These are phyloP conservation scores for Cyamopsis tetragonoloba DNA, from an alignment of 306 rosid genomes.

Conservation along the genomic window DNA sequence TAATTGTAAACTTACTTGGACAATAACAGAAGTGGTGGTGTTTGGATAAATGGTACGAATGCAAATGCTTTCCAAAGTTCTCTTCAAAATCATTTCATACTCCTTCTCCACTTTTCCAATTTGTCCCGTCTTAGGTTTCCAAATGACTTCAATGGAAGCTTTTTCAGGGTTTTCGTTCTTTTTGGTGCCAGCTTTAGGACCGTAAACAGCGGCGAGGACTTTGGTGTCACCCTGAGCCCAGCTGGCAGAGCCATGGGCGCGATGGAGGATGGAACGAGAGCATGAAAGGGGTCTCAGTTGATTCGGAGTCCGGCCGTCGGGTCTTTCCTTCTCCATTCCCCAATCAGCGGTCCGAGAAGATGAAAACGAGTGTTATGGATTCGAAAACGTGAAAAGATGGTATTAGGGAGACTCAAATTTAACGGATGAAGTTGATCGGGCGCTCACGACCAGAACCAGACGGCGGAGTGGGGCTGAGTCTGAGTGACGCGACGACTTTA, in stretches of 20 bases:
- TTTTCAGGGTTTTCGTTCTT: conserved; percentile 90
- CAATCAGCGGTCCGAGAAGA: too few relatives aligned
- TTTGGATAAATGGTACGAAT: conserved; percentile 68
- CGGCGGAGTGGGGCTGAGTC: too few relatives aligned
- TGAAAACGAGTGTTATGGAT: too few relatives aligned
- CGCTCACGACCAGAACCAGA: too few relatives aligned
- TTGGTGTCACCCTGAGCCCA: conserved; percentile 95
- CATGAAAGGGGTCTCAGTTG: conserved; percentile 80
- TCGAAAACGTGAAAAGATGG: too few relatives aligned
- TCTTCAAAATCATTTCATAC: conserved; percentile 83
- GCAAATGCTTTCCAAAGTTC: conserved; percentile 73
- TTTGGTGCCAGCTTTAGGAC: conserved; percentile 81
- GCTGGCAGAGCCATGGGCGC: conserved; percentile 90
- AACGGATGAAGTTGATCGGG: too few relatives aligned
- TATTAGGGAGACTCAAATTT: too few relatives aligned
- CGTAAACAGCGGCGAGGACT: conserved; percentile 81
- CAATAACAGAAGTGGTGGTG: conserved; percentile 65
- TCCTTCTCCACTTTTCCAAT: conserved; percentile 74
- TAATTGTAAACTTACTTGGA: conserved; percentile 68
- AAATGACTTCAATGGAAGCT: conserved; percentile 87
- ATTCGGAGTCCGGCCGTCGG: conserved; percentile 71
- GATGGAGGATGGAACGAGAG: conserved; percentile 62
- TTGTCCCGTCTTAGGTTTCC: conserved; percentile 93
- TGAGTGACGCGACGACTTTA: too few relatives aligned
- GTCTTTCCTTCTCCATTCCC: conserved; percentile 55